phyloP scores from a whole-genome alignment of 2,329 filamentous ascomycete genomes.

The Claviceps cyperi region DNA sequence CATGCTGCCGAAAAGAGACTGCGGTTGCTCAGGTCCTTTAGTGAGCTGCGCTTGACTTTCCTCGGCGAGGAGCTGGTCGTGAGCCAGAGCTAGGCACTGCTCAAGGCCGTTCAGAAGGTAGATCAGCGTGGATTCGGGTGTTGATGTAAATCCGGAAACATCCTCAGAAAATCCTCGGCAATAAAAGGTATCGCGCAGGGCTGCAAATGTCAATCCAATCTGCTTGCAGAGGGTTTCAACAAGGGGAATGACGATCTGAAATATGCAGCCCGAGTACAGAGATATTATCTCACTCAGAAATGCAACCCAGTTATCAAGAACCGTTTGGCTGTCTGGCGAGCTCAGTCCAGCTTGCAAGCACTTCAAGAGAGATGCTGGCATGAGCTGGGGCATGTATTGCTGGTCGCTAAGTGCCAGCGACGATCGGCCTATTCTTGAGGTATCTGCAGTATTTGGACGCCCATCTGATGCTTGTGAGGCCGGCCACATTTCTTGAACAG shows the following conservation, averaged over 20 bases:
- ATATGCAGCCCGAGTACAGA: slow-evolving; percentile 70
- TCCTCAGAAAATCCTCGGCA: slow-evolving; percentile 8
- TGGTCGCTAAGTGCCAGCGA: slow-evolving; percentile 22
- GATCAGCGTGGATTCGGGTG: slow-evolving; percentile 59
- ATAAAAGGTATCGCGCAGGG: slow-evolving; percentile 51
- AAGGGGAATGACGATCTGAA: slow-evolving; percentile 78
- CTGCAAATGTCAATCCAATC: slow-evolving; percentile 56
- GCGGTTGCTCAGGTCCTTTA: slow-evolving; percentile 70
- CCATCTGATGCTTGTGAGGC: slow-evolving; percentile 33
- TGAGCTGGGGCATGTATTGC: slow-evolving; percentile 23
- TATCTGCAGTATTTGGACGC: slow-evolving; percentile 26
- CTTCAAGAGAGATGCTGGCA: slow-evolving; percentile 60
- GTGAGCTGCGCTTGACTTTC: slow-evolving; percentile 52
- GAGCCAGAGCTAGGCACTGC: slow-evolving; percentile 73
- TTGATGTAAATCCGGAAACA: slow-evolving; percentile 7
- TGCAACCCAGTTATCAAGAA: slow-evolving; percentile 82
- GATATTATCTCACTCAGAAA: slow-evolving; percentile 76
- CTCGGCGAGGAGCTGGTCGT: slow-evolving; percentile 66
- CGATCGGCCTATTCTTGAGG: slow-evolving; percentile 23
- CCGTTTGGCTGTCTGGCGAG: slow-evolving; percentile 54
- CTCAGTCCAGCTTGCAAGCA: slow-evolving; percentile 73
- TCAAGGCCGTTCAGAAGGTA: slow-evolving; percentile 88
- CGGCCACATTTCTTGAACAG: slow-evolving; percentile 23
- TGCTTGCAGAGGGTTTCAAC: slow-evolving; percentile 80
- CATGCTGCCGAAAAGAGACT: slow-evolving; percentile 88